Percentiles rank a stretch among this genome's conserved stretches.
phyloP scores from a whole-genome alignment of 768 basidiomycete species.

The Lactarius sanguifluus region DNA sequence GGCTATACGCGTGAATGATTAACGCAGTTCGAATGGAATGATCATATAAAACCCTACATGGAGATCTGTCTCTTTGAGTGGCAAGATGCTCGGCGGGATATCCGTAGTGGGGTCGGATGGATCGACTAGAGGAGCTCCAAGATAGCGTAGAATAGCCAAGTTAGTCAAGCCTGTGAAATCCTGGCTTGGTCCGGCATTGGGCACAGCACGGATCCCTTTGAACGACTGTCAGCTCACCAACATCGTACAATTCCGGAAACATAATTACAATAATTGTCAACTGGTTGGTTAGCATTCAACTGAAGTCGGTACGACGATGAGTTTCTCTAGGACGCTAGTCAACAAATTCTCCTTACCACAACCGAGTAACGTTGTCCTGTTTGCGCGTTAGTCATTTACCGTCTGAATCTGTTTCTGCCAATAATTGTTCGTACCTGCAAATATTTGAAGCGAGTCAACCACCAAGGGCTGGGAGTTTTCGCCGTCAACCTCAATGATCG shows the following conservation, averaged over 20 bases:
- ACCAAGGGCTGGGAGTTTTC: constrained; percentile 27
- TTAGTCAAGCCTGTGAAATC: constrained; percentile 17
- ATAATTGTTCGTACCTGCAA: constrained; percentile 24
- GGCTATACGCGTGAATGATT: constrained; percentile 18
- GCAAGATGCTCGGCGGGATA: not conserved
- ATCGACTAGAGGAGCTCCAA: not conserved
- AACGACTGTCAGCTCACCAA: not conserved
- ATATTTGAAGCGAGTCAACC: constrained; percentile 33
- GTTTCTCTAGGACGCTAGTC: not conserved
- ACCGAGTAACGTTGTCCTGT: constrained; percentile 34
- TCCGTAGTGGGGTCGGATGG: constrained; percentile 13
- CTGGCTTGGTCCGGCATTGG: not conserved
- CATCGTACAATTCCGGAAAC: not conserved
- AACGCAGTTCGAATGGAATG: not conserved
- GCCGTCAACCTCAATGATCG: constrained; percentile 33
- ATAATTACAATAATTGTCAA: constrained; percentile 16
- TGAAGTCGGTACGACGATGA: not conserved
- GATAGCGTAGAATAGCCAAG: constrained; percentile 26
- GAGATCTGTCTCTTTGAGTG: constrained; percentile 20
- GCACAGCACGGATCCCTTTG: constrained; percentile 23
- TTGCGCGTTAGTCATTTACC: not conserved
- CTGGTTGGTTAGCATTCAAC: constrained; percentile 30
- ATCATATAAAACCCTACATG: constrained; percentile 8
- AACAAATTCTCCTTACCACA: constrained; percentile 27
- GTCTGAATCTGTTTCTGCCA: too few relatives aligned